Base-by-base conservation (phyloP, 495 filamentous ascomycete genomes). In the Echria macrotheca region DNA sequence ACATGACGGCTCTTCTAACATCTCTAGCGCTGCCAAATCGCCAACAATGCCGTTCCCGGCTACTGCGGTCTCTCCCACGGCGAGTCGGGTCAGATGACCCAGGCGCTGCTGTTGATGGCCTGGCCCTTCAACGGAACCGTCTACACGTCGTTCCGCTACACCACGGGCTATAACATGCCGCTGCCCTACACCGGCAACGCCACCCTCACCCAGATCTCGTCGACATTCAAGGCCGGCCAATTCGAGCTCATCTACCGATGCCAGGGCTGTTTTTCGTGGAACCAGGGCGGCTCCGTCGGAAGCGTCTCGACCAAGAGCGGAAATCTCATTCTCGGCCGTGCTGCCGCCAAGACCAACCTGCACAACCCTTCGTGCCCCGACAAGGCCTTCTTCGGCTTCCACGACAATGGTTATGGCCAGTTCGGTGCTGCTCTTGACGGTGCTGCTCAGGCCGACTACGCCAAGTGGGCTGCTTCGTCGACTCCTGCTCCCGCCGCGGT, bases 181-280 rank as follows among this genome's bases (percentile, higher is more conserved):
- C 67, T 65, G 4, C 38, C 77, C 24, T 87, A 85, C 57, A 71
- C 69, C 11, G 81, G 80, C 32, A 73, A 74, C 51, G 81, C 80
- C 14, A 76, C 71, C 21, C 47, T 79, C 15, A 80, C 77, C 1
- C 75, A 76, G 42, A 74, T 85, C 46, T 76, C 72, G n/a, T 68
- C 72, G n/a, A 71, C 58, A 39, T 61, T 81, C 49, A 82, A 76
- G 55, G 61, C 70, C 36, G 68, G 65, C 31, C 52, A 70, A 55
- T 87, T 75, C 58, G 73, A 74, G 43, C 59, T 82, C 15, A 72
- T 83, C 23, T 85, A 81, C 63, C 70, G 77, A 18, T 87, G 83
- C 68, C 65, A 80, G 56, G 69, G 76, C 59, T 87, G 83, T 64
- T 69, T 79, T 29, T 63, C 64, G 2, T 85, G 81, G 79, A 64